Evolutionary conservation across 495 filamentous ascomycete genomes (phyloP).

Genomic region (Neurospora discreta): DNA sequence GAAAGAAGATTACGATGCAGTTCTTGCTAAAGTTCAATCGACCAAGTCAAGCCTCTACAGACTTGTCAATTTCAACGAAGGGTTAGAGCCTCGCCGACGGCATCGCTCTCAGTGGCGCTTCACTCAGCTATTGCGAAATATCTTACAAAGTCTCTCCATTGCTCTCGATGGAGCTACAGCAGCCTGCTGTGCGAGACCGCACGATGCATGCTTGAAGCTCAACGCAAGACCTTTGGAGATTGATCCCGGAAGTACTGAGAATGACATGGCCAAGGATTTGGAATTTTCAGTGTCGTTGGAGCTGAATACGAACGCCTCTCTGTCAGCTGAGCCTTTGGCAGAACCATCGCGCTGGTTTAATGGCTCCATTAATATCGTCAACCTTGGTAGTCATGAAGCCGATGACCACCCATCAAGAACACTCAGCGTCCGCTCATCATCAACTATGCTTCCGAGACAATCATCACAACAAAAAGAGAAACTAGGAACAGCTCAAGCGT

Average conservation of each 20-base stretch:
- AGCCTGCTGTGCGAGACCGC: background rate
- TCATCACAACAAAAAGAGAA: too few species aligned
- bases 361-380: background rate
- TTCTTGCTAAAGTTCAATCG: background rate
- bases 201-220: conserved; percentile 1
- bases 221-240: background rate
- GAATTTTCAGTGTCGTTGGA: background rate
- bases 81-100: background rate
- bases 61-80: background rate
- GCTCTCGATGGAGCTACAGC: background rate
- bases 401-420: background rate
- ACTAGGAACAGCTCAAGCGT: background rate
- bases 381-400: background rate
- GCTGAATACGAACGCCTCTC: background rate
- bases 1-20: conserved; percentile 1
- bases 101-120: conserved; percentile 1
- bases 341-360: background rate
- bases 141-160: background rate
- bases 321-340: too few species aligned
- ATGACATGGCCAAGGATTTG: conserved; percentile 1
- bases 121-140: background rate
- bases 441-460: too few species aligned
- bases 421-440: background rate
- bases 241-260: background rate
- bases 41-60: conserved; percentile 1